Evolutionary conservation across 139 green algal genomes (phyloP).

Genomic region (Mesotaenium endlicherianum): DNA sequence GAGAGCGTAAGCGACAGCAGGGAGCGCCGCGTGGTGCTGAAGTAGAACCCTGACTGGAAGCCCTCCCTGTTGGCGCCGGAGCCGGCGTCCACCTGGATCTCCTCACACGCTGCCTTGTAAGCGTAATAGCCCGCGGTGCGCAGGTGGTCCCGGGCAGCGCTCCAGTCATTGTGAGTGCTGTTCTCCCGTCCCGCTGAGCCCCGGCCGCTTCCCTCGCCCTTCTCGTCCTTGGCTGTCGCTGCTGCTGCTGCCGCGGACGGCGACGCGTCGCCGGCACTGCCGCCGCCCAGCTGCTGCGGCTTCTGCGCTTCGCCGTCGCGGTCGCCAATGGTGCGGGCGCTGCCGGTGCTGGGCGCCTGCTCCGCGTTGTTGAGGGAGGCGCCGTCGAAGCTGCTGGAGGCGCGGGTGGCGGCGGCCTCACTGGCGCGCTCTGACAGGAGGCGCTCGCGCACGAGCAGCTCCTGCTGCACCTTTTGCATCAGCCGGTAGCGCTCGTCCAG

Average conservation of each 20-base stretch:
- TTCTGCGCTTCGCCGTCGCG: no score
- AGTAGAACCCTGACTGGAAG: background rate
- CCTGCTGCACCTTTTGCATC: slow-evolving; percentile 5
- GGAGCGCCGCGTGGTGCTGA: background rate
- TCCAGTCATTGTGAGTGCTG: no score
- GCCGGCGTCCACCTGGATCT: background rate
- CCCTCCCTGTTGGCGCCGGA: background rate
- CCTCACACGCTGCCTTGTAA: slow-evolving; percentile 27
- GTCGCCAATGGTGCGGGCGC: no score
- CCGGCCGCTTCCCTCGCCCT: background rate
- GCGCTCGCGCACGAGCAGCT: slow-evolving; percentile 33
- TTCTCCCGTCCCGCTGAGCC: no score
- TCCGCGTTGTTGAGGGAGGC: no score
- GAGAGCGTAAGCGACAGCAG: background rate
- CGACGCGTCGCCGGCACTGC: no score
- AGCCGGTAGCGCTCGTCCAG: slow-evolving; percentile 35
- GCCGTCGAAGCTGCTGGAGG: no score
- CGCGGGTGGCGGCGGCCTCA: background rate
- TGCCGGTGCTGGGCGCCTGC: no score
- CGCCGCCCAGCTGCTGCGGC: background rate
- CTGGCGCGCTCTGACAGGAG: slow-evolving; percentile 6
- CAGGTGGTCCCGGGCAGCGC: slow-evolving; percentile 12
- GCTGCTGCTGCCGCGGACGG: no score
- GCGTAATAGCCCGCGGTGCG: background rate
- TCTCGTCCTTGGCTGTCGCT: background rate